Base-by-base conservation (phyloP, 139 green algal species). In the Astrephomene gubernaculifera region DNA sequence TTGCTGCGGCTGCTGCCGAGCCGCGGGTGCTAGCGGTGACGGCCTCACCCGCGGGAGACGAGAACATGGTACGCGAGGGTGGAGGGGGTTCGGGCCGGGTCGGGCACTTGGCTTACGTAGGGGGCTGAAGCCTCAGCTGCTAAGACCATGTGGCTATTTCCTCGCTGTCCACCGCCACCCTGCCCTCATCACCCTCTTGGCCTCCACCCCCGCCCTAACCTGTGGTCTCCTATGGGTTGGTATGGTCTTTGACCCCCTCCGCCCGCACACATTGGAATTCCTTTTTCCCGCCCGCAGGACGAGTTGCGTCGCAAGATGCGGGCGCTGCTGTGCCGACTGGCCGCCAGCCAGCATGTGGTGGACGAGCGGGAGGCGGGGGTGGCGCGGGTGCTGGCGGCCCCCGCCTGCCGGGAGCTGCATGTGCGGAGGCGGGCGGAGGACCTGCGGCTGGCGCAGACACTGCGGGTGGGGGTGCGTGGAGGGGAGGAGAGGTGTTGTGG, bases 11-110 rank as follows among this genome's bases (percentile, higher is more conserved):
- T 2, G 60, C 12, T 31, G 19, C 24, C 2, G 4, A 0, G 73
- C 54, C 54, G 10, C 74, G 74, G 14, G 27, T 82, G 54, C 38
- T 82, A 57, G 74, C 19, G 17, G 54, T 82, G n/a, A 71, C 54
- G 4, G 74, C 74, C 38, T 82, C 74, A 1, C 74, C 74, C 27
- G 38, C 17, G 25, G 60, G 57, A 38, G 57, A 69, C 33, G 25
- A 21, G 33, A 29, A 52, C 49, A 25, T 41, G 73, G 73, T 81
- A 38, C 2, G 73, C 49, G 49, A 17, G 17, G 12, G 49, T 12
- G 49, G 12, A 57, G 12, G 12, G 49, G 49, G 49, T 57, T 57
- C 12, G 49, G 49, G 49, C 49, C 12, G 49, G 49, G 49, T 17
- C 12, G 49, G 49, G 12, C 17, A 17, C 12, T 12, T 17, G 49